Evolutionary conservation across 139 green algal species (phyloP).

Genomic region (Chlamydomonas sphaeroides): DNA sequence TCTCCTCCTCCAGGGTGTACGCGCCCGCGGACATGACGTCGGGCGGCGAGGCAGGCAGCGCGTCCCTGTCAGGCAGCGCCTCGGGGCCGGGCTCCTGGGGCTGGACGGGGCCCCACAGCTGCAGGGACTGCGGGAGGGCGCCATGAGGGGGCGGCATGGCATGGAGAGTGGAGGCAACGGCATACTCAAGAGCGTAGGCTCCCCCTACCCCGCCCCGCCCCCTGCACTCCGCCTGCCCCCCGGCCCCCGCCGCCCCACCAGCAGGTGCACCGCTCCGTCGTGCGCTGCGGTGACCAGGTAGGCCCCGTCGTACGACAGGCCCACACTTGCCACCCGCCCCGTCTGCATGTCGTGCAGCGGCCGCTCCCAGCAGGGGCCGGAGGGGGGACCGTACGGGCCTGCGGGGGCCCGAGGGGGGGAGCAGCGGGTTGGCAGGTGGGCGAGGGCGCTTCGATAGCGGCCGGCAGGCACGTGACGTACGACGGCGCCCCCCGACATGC

Average conservation of each 20-base stretch:
- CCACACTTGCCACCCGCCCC: constrained; percentile 58
- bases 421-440: background rate
- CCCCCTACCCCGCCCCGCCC: too few species aligned
- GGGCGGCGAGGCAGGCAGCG: background rate
- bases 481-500: too few species aligned
- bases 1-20: constrained; percentile 82
- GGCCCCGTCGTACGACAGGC: constrained; percentile 72
- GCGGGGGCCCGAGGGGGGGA: background rate
- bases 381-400: background rate
- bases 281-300: constrained; percentile 63
- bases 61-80: background rate
- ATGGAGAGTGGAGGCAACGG: too few species aligned
- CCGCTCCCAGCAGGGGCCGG: constrained; percentile 51
- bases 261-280: constrained; percentile 61
- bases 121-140: background rate
- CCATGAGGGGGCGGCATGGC: too few species aligned
- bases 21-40: constrained; percentile 53
- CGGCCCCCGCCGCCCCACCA: too few species aligned
- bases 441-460: too few species aligned
- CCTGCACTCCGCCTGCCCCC: too few species aligned
- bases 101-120: background rate
- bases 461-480: too few species aligned
- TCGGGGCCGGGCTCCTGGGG: constrained; percentile 20
- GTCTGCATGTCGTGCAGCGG: constrained; percentile 66
- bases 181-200: too few species aligned